Conservation (phyloP, 2,329 filamentous ascomycete genomes). For the Metarhizium guizhouense region DNA sequence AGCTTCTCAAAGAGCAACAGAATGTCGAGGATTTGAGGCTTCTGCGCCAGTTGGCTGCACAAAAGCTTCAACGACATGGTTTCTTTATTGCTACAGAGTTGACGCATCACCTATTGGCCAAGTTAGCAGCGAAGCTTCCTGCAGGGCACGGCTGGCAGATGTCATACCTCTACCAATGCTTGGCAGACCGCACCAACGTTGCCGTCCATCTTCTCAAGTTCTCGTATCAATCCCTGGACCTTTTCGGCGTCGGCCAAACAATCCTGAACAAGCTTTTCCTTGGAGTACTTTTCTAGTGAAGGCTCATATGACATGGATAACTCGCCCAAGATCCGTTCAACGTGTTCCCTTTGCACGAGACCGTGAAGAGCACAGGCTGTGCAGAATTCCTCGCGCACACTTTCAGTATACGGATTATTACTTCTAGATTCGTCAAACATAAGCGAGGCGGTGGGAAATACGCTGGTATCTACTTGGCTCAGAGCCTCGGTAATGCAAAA, state of each 20-base stretch:
- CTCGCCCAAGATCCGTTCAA: conserved; percentile 74
- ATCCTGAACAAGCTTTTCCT: conserved; percentile 69
- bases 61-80: conserved; percentile 72
- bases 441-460: conserved; percentile 53
- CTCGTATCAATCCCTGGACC: conserved; percentile 66
- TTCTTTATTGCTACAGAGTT: conserved; percentile 63
- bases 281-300: conserved; percentile 63
- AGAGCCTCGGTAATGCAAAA: conserved; percentile 65
- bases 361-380: conserved; percentile 85
- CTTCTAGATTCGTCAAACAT: conserved; percentile 53
- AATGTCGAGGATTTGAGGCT: conserved; percentile 63
- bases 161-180: conserved; percentile 60
- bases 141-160: background rate
- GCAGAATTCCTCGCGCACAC: conserved; percentile 64
- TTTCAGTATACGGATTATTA: conserved; percentile 48
- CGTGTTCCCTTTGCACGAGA: conserved; percentile 68
- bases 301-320: conserved; percentile 74
- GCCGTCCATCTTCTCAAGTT: conserved; percentile 83
- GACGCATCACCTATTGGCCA: conserved; percentile 49
- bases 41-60: conserved; percentile 64
- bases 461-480: conserved; percentile 70
- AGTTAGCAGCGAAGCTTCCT: background rate
- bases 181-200: conserved; percentile 81
- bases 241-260: conserved; percentile 69
- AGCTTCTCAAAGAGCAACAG: conserved; percentile 68